A percentile compares a stretch with the other conserved stretches of the same genome.
These are phyloP conservation scores for Nothomitra cinnamomea DNA, from an alignment of 2,329 filamentous ascomycete genomes.

Conservation along the genomic window DNA sequence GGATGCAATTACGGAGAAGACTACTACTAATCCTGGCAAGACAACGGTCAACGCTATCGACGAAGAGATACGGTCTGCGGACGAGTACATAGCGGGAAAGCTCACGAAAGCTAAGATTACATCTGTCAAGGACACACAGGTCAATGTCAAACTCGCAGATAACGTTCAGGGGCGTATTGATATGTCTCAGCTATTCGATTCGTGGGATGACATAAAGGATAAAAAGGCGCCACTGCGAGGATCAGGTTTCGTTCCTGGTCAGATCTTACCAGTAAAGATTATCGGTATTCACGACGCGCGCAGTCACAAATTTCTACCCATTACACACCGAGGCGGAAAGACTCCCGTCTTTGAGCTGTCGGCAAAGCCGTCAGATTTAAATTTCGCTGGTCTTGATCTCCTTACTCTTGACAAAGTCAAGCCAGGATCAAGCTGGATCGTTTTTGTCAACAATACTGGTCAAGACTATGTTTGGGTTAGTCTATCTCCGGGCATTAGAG, in stretches of 20 bases:
- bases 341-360: conserved; percentile 73
- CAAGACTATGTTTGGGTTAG: conserved; percentile 79
- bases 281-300: conserved; percentile 79
- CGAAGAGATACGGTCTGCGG: conserved; percentile 41
- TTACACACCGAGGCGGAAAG: conserved; percentile 69
- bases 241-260: conserved; percentile 48
- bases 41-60: conserved; percentile 47
- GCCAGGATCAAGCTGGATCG: conserved; percentile 54
- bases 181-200: conserved; percentile 76
- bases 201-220: conserved; percentile 72
- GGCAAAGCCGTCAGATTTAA: conserved; percentile 46
- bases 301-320: conserved; percentile 79
- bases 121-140: conserved; percentile 78
- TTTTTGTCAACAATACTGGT: conserved; percentile 80
- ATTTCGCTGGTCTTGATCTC: conserved; percentile 38
- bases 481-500: conserved; percentile 72
- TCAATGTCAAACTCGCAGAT: conserved; percentile 79
- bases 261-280: conserved; percentile 57
- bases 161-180: conserved; percentile 87
- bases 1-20: conserved; percentile 12
- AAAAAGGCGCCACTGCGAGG: conserved; percentile 60
- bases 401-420: conserved; percentile 58
- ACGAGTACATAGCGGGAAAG: conserved; percentile 58
- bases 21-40: conserved; percentile 14
- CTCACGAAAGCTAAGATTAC: conserved; percentile 59